phyloP scores from a whole-genome alignment of 495 filamentous ascomycete species.

The Lindgomyces ingoldianus region DNA sequence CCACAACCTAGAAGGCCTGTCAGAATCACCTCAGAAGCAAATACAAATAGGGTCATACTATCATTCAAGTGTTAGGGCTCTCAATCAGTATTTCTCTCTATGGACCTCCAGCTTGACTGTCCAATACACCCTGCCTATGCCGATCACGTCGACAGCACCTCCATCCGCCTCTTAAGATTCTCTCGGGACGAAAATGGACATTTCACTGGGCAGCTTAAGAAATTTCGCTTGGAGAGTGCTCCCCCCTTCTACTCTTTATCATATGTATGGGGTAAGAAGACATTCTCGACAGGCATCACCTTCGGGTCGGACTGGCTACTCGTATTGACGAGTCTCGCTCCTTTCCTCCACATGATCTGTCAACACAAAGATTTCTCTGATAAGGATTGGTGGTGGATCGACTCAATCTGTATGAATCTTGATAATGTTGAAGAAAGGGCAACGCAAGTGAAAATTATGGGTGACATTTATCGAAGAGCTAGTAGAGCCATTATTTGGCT shows the following conservation, averaged over 20 bases:
- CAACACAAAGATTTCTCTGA: not conserved
- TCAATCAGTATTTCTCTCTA: too few relatives aligned
- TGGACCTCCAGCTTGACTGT: too few relatives aligned
- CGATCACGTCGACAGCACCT: not conserved
- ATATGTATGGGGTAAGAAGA: constrained; percentile 12
- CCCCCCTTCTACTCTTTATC: constrained; percentile 16
- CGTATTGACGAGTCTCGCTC: constrained; percentile 4
- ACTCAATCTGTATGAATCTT: constrained; percentile 18
- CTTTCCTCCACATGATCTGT: constrained; percentile 1
- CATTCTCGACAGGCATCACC: not conserved
- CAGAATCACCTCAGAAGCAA: too few relatives aligned
- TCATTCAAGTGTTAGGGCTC: too few relatives aligned
- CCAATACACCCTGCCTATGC: not conserved
- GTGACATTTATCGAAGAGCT: constrained; percentile 6
- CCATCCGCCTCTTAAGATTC: constrained; percentile 18
- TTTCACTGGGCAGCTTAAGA: constrained; percentile 7
- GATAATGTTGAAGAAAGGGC: constrained; percentile 4
- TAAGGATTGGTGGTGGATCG: constrained; percentile 26
- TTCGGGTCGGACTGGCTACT: not conserved
- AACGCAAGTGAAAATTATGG: constrained; percentile 21
- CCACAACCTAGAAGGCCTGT: too few relatives aligned
- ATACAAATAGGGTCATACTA: too few relatives aligned
- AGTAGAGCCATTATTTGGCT: constrained; percentile 10
- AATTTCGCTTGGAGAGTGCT: not conserved
- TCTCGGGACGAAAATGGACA: not conserved